phyloP scores from a whole-genome alignment of 805 yeast species.

The Jamesozyma hellenica region DNA sequence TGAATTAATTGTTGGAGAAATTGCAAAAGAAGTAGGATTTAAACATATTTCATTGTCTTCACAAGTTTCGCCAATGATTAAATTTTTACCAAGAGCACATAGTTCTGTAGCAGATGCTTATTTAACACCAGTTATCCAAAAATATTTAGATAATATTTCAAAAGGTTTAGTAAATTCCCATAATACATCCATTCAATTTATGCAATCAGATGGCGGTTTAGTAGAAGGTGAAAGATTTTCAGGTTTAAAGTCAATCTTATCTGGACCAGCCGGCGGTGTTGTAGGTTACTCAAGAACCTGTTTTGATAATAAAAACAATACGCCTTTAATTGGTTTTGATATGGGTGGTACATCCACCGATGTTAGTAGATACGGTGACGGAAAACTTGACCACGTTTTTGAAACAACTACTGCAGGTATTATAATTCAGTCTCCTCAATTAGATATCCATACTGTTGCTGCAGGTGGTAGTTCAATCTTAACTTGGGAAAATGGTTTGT shows the following conservation, averaged over 20 bases:
- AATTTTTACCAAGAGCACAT: conserved; percentile 62
- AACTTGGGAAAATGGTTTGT: conserved; percentile 58
- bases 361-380: conserved; percentile 62
- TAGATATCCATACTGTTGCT: conserved; percentile 73
- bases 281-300: conserved; percentile 88
- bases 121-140: conserved; percentile 65
- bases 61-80: conserved; percentile 69
- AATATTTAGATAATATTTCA: conserved; percentile 52
- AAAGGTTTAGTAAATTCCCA: conserved; percentile 47
- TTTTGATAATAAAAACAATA: conserved; percentile 40
- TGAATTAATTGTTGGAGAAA: conserved; percentile 46
- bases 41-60: conserved; percentile 57
- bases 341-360: conserved; percentile 92
- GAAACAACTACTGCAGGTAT: conserved; percentile 80
- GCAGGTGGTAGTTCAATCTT: conserved; percentile 77
- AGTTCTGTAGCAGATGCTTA: conserved; percentile 78
- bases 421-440: conserved; percentile 74
- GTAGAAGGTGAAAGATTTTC: conserved; percentile 77
- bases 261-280: conserved; percentile 98
- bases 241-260: conserved; percentile 77
- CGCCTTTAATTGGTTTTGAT: conserved; percentile 72
- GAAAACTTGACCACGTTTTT: conserved; percentile 65
- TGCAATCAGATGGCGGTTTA: conserved; percentile 96
- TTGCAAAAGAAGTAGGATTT: conserved; percentile 62
- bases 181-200: conserved; percentile 54